phyloP scores from a whole-genome alignment of 2,329 filamentous ascomycete species.

The Apiospora sp. region DNA sequence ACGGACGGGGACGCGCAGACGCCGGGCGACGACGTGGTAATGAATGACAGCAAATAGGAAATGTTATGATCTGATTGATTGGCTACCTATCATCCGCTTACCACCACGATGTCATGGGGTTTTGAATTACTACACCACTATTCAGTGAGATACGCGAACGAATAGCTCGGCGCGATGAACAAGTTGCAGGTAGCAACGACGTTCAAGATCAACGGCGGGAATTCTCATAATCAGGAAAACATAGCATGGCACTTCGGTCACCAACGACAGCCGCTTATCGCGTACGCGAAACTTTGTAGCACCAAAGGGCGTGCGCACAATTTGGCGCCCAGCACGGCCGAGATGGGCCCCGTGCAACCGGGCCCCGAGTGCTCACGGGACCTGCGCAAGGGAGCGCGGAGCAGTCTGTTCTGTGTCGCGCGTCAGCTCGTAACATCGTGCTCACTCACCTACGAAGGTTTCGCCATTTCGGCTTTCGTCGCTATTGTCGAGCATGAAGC shows the following conservation, averaged over 20 bases:
- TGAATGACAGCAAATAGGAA: constrained; percentile 11
- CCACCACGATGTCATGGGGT: not conserved
- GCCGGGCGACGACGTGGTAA: not conserved
- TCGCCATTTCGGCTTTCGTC: not conserved
- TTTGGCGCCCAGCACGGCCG: not conserved
- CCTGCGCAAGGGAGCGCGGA: not conserved
- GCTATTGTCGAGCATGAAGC: no score
- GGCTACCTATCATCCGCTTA: not conserved
- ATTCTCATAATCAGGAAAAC: not conserved
- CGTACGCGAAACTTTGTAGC: not conserved
- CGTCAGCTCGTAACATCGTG: not conserved
- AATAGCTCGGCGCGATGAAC: not conserved
- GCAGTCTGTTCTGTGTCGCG: not conserved
- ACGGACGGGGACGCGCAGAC: constrained; percentile 1
- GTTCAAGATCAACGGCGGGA: not conserved
- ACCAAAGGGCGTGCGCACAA: not conserved
- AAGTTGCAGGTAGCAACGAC: not conserved
- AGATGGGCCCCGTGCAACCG: not conserved
- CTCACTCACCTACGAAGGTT: no score
- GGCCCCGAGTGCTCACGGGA: not conserved
- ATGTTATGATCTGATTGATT: not conserved
- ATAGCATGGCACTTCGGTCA: not conserved
- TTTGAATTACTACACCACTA: not conserved
- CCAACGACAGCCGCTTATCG: not conserved
- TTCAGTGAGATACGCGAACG: not conserved